Evolutionary conservation across 106 monocot species (phyloP), one percentile per base, ranked within the genome.

Genomic region (Acanthochlamys bracteata): DNA sequence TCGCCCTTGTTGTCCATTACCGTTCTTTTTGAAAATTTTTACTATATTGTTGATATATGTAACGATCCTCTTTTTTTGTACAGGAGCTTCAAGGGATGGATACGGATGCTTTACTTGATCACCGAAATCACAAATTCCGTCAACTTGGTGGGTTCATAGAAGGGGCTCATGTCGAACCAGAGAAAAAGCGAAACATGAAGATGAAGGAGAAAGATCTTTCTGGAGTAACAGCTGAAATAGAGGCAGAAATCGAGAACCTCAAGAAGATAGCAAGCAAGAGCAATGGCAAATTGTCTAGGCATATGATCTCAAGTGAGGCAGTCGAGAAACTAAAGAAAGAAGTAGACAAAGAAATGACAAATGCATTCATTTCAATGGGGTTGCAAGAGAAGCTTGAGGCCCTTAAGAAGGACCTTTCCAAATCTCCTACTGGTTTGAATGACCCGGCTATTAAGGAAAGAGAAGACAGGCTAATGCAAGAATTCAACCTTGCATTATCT

Each of bases 111-210:
- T 53, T 93, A 39, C 80, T 89, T 14, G 53, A 15, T n/a, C 80
- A 89, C 22, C 82, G 85, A 2, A 74, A 78, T 49, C 45, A 57
- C 7, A 89, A 83, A 65, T 85, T 78, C 80, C 82, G 93, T 4
- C 6, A 60, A 24, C 39, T 93, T 21, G 89, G 93, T 23, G 76
- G 72, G 17, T 89, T 89, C 59, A 11, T 69, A 41, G 85, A 85
- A 78, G 75, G 78, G 25, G 55, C 40, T 12, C 24, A 24, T 4
- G 75, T 89, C 8, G 89, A 85, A 22, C 83, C 83, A 43, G 80
- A 80, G 66, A 83, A 66, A 47, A 89, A 73, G 61, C 70, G 74
- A 13, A 82, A 81, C 78, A 85, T 93, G 85, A 85, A 89, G 68
- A 80, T 80, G 74, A 79, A 85, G 59, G 93, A 85, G 64, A 45